Evolutionary conservation across 495 filamentous ascomycete species (phyloP).

Genomic region (Talaromyces trachyspermus): DNA sequence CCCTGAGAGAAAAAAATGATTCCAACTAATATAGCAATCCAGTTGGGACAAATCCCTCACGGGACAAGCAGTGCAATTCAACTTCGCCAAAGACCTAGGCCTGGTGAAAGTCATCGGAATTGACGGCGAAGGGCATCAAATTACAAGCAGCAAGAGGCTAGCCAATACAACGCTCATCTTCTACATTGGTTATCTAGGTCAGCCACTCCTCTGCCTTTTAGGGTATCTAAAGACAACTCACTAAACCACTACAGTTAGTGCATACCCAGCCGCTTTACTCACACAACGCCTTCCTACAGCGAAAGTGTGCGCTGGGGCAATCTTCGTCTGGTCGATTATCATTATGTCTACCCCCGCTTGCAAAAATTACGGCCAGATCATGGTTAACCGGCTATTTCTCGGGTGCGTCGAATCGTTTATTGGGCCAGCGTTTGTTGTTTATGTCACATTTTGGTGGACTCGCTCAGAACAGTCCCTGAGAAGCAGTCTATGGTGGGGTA

Average conservation of each 20-base stretch:
- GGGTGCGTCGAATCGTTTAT: conserved; percentile 41
- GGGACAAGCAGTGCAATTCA: background rate
- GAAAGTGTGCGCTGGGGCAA: background rate
- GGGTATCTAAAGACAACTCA: no score
- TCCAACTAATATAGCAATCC: no score
- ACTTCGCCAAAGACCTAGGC: background rate
- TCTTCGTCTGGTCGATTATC: conserved; percentile 32
- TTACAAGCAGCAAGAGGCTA: background rate
- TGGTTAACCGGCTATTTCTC: conserved; percentile 38
- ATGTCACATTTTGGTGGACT: conserved; percentile 35
- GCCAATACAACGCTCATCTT: conserved; percentile 12
- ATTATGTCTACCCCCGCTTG: conserved; percentile 39
- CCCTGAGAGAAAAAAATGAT: no score
- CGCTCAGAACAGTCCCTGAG: conserved; percentile 41
- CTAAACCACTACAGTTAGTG: no score
- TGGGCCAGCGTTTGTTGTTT: conserved; percentile 14
- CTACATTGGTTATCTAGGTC: conserved; percentile 20
- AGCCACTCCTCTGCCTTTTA: no score
- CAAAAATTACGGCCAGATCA: conserved; percentile 36
- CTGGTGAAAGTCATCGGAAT: background rate
- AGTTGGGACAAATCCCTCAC: conserved; percentile 46
- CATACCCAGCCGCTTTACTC: conserved; percentile 25
- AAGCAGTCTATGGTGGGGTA: conserved; percentile 49
- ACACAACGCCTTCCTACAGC: background rate
- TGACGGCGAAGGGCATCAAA: background rate